Evolutionary conservation across 2,329 filamentous ascomycete species (phyloP), one percentile per base, ranked within the genome.

Genomic region (Eutypa lata): DNA sequence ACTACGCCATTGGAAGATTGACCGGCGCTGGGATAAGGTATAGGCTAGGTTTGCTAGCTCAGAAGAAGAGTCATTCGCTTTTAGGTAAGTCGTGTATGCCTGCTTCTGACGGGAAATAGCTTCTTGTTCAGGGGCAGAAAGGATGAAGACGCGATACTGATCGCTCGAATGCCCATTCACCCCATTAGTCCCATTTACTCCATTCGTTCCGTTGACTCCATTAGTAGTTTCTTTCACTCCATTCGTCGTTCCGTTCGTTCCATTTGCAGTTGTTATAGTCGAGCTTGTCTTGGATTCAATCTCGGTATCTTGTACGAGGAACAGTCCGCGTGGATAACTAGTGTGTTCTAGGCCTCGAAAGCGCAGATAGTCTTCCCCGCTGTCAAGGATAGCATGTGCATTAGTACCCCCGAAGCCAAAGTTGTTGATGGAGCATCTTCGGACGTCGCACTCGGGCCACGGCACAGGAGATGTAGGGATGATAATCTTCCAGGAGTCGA

Each of bases 371-470:
- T 67, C 66, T 2, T 71, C 66, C 2, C 74, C 74, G 51, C 78
- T 76, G 40, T 82, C 78, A 47, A 82, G 55, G 37, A 81, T 75
- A 1, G 76, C 71, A 55, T 83, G 80, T 1, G 74, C 76, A 48
- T 83, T 83, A 3, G 79, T 80, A 40, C 81, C 81, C 1, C 81
- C 81, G 58, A 79, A 83, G 2, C 81, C 81, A 57, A 83, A 84
- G 53, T 75, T 80, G 59, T 83, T 83, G 56, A 84, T 80, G 43
- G 75, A 76, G 19, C 80, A 74, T 1, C 77, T 74, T 13, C 74
- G 65, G 10, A 76, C 73, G 0, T 66, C 47, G 10, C 26, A 31
- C 1, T 70, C 49, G 0, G 77, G 77, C 77, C 77, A 81, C 18
- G 71, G 61, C 1, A 71, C 72, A 19, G 75, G 61, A 13, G 67